Evolutionary conservation across 2,329 filamentous ascomycete species (phyloP), one percentile per base, ranked within the genome.

Genomic region (Epichloe hybrida): DNA sequence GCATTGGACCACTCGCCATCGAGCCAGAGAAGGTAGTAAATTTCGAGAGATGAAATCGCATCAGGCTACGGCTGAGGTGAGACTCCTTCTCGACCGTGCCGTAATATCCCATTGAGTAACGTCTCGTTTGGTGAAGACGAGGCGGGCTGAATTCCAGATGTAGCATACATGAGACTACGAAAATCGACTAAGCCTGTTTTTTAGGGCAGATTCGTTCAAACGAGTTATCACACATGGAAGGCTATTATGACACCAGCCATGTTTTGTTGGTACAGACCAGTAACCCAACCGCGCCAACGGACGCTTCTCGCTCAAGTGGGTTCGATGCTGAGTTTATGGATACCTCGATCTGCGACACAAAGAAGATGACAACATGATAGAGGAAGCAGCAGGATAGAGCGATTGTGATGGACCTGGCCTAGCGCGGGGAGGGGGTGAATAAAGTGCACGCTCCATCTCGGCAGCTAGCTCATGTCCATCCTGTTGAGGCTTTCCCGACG

Each of bases 401-500:
- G 35, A 23, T 0, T 44, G 27, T 13, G 13, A 7, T 44, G 12
- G 6, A n/a, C 12, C 27, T 44, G 17, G 27, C 27, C 42, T 20
- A 34, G 27, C 42, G 42, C 9, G 42, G 42, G 42, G 42, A 7
- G 27, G 15, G 20, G 27, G 27, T 31, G 27, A 31, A n/a, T 13
- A 44, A 34, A 15, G 27, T 44, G 4, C n/a, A 44, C 15, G 36
- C 38, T 23, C 27, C 41, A 20, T 44, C 48, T 44, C 40, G 40
- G 50, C 45, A 45, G 21, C 45, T 48, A 48, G 27, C 31, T 37
- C 17, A 23, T 48, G 46, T 52, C 44, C 36, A 35, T 42, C 48
- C 35, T 5, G 23, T 50, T 46, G 44, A 50, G 48, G 49, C 31
- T 50, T 34, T 38, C 34, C 48, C 48, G 46, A 46, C 46, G 53